Conservation (phyloP, 306 rosid species). For the Senna tora region DNA sequence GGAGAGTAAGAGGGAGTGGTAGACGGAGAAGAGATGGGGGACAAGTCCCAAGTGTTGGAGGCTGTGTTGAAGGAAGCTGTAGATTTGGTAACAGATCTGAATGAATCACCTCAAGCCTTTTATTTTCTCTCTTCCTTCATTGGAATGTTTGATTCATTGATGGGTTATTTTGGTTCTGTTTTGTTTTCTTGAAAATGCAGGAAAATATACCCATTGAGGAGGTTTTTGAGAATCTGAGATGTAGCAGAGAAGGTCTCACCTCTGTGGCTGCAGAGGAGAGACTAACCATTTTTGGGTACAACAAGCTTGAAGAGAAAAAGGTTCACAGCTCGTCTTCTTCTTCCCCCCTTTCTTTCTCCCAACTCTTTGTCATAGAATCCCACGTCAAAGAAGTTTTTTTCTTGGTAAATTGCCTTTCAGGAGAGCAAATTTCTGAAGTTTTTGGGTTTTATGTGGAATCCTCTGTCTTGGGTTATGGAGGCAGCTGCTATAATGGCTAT, state of each 20-base stretch:
- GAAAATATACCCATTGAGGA: constrained; percentile 97
- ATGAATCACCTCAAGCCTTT: constrained; percentile 33
- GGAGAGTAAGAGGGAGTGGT: constrained; percentile 22
- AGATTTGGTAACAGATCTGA: constrained; percentile 96
- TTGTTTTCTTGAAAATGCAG: constrained; percentile 53
- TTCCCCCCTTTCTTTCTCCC: neutral
- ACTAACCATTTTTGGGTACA: constrained; percentile 79
- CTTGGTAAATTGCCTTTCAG: constrained; percentile 52
- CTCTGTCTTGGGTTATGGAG: constrained; percentile 99
- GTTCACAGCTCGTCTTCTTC: constrained; percentile 33
- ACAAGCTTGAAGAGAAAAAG: constrained; percentile 95
- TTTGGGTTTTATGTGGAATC: constrained; percentile 99
- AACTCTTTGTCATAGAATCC: constrained; percentile 8
- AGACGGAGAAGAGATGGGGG: constrained; percentile 51
- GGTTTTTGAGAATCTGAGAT: constrained; percentile 95
- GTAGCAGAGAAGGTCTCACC: constrained; percentile 90
- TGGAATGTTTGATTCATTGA: constrained; percentile 26
- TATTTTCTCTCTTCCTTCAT: neutral
- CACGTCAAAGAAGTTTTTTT: constrained; percentile 1
- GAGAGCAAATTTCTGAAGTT: constrained; percentile 89
- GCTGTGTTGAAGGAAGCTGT: constrained; percentile 96
- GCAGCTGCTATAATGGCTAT: constrained; percentile 99
- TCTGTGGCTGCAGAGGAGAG: constrained; percentile 90
- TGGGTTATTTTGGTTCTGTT: constrained; percentile 11
- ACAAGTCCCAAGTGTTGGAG: constrained; percentile 80